Conservation (phyloP, 2,329 filamentous ascomycete species). For the Penicillium sp. region DNA sequence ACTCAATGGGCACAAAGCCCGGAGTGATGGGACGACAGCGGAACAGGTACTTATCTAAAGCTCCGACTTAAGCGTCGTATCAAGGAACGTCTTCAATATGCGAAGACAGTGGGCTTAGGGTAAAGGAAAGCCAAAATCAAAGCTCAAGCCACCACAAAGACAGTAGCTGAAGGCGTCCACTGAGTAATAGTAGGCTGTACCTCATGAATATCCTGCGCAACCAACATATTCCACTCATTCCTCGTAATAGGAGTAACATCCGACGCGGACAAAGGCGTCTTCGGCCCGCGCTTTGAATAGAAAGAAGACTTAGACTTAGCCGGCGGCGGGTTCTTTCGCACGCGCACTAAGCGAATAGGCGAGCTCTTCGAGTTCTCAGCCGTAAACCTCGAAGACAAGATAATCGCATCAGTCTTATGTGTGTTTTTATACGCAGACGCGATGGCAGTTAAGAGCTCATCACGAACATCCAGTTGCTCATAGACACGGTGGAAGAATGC, state of each 20-base stretch:
- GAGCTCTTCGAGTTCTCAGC: conserved; percentile 17
- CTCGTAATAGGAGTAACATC: conserved; percentile 46
- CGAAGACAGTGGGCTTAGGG: background rate
- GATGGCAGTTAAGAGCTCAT: conserved; percentile 38
- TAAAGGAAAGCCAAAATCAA: background rate
- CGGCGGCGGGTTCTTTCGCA: conserved; percentile 22
- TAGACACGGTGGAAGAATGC: conserved; percentile 46
- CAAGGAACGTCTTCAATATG: background rate
- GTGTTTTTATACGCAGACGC: conserved; percentile 35
- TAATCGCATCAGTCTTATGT: conserved; percentile 41
- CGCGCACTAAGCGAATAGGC: conserved; percentile 25
- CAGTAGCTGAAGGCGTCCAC: conserved; percentile 38
- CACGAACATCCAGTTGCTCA: conserved; percentile 40
- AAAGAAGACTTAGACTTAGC: conserved; percentile 20
- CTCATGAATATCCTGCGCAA: conserved; percentile 31
- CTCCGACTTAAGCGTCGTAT: background rate
- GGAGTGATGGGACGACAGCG: background rate
- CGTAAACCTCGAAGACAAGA: conserved; percentile 28
- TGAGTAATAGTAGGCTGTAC: conserved; percentile 36
- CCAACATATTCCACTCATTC: conserved; percentile 44
- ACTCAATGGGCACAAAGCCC: background rate
- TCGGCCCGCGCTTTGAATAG: conserved; percentile 32
- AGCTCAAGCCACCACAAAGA: conserved; percentile 30
- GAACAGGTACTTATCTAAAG: background rate
- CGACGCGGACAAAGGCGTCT: conserved; percentile 43